Evolutionary conservation across 2,329 filamentous ascomycete species (phyloP).

Genomic region (Nigrospora sphaerica): DNA sequence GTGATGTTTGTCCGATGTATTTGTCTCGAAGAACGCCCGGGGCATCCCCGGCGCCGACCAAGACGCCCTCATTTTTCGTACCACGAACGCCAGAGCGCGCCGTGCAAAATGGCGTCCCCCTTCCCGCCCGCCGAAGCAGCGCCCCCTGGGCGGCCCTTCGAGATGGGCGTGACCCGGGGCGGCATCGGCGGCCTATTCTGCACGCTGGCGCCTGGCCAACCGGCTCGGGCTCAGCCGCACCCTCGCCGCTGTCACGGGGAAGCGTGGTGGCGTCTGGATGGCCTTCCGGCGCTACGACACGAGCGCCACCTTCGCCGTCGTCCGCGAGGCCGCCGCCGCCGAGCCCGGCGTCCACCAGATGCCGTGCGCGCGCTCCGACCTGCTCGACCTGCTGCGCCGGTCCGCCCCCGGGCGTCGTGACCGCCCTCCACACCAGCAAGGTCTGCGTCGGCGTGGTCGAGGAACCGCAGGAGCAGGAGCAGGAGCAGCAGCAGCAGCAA

Average conservation of each 20-base stretch:
- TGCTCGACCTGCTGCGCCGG: conserved; percentile 16
- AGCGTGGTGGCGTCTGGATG: conserved; percentile 22
- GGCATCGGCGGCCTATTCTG: conserved; percentile 30
- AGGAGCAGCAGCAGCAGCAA: background rate
- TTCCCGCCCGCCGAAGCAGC: no score
- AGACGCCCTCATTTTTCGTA: no score
- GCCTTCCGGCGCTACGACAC: conserved; percentile 26
- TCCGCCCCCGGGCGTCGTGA: conserved; percentile 13
- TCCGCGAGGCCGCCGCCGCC: conserved; percentile 16
- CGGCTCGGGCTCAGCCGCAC: conserved; percentile 23
- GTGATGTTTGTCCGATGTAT: no score
- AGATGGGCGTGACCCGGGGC: conserved; percentile 29
- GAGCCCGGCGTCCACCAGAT: conserved; percentile 7
- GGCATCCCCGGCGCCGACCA: no score
- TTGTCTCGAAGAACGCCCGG: no score
- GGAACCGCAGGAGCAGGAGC: background rate
- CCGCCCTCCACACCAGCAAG: conserved; percentile 19
- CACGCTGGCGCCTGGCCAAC: conserved; percentile 23
- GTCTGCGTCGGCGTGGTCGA: conserved; percentile 8
- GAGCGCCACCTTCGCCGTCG: conserved; percentile 21
- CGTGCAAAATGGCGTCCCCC: no score
- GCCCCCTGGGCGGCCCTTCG: background rate
- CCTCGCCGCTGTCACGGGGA: conserved; percentile 19
- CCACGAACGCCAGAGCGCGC: no score
- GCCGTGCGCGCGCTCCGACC: conserved; percentile 12